A percentile compares a stretch with the other conserved stretches of the same genome.
These are phyloP conservation scores for Kodamaea jinghongensis DNA, from an alignment of 805 yeast species.

Conservation along the genomic window DNA sequence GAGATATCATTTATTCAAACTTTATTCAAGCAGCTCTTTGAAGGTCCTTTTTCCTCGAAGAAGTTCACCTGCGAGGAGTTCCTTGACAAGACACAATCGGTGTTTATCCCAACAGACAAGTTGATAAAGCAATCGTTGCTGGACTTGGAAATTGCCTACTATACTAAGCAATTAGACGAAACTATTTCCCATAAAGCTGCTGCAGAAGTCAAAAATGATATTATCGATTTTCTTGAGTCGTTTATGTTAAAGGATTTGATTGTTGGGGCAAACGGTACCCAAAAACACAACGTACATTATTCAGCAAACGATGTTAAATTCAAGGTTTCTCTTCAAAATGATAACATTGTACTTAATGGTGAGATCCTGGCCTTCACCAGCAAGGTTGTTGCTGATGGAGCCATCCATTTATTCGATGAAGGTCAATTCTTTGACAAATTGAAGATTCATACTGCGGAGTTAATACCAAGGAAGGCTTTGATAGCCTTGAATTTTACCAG, in stretches of 20 bases:
- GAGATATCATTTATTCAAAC: constrained; percentile 24
- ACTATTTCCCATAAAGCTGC: constrained; percentile 30
- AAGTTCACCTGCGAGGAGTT: constrained; percentile 26
- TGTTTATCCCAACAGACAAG: constrained; percentile 36
- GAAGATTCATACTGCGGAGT: constrained; percentile 19
- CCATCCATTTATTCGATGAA: constrained; percentile 30
- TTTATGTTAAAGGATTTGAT: constrained; percentile 26
- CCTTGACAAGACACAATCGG: constrained; percentile 23
- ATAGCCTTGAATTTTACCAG: constrained; percentile 48
- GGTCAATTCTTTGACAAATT: constrained; percentile 21
- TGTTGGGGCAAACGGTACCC: constrained; percentile 31
- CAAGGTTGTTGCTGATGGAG: constrained; percentile 30
- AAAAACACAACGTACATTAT: constrained; percentile 2
- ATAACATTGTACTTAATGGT: constrained; percentile 19
- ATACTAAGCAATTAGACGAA: constrained; percentile 16
- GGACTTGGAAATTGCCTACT: constrained; percentile 26
- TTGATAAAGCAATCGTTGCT: constrained; percentile 24
- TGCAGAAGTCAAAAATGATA: constrained; percentile 29
- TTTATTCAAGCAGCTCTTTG: constrained; percentile 29
- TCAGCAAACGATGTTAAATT: constrained; percentile 13
- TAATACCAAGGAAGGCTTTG: constrained; percentile 36
- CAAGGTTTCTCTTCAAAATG: constrained; percentile 11
- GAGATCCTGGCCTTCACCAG: constrained; percentile 16
- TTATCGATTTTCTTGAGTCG: constrained; percentile 22
- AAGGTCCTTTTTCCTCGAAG: constrained; percentile 4